Conservation (phyloP, 1,139 yeast species). For the Wickerhamomyces sp. region DNA sequence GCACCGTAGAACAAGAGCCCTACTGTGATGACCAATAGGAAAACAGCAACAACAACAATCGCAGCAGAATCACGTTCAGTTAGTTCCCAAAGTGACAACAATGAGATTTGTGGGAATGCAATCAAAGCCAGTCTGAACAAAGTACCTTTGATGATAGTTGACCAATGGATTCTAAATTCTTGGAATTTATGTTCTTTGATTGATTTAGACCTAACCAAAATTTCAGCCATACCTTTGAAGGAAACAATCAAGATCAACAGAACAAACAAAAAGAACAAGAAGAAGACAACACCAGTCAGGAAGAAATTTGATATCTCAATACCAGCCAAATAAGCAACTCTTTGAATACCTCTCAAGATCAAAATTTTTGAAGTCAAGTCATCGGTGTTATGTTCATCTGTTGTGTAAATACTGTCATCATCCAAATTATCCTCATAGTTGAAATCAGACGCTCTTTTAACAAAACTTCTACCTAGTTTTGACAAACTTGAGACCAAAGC, state of each 20-base stretch:
- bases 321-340: constrained; percentile 79
- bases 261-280: constrained; percentile 72
- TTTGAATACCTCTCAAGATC: constrained; percentile 83
- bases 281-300: constrained; percentile 80
- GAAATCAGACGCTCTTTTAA: constrained; percentile 33
- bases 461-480: constrained; percentile 12
- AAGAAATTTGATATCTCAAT: constrained; percentile 85
- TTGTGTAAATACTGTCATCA: constrained; percentile 56
- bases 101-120: constrained; percentile 80
- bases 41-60: constrained; percentile 69
- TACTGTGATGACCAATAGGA: constrained; percentile 52
- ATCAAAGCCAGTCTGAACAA: constrained; percentile 75
- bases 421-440: constrained; percentile 44
- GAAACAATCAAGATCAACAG: constrained; percentile 59
- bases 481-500: constrained; percentile 13
- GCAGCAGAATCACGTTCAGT: constrained; percentile 82
- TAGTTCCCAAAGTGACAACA: constrained; percentile 86
- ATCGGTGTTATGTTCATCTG: constrained; percentile 56
- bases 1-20: constrained; percentile 72
- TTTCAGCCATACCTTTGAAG: constrained; percentile 72
- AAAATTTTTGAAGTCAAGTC: constrained; percentile 54
- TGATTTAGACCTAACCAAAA: constrained; percentile 53
- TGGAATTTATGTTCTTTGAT: constrained; percentile 60
- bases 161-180: constrained; percentile 81
- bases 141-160: constrained; percentile 77